These are phyloP conservation scores for Gracilaria domingensis DNA, from an alignment of 23 red algal genomes.

Conservation along the genomic window DNA sequence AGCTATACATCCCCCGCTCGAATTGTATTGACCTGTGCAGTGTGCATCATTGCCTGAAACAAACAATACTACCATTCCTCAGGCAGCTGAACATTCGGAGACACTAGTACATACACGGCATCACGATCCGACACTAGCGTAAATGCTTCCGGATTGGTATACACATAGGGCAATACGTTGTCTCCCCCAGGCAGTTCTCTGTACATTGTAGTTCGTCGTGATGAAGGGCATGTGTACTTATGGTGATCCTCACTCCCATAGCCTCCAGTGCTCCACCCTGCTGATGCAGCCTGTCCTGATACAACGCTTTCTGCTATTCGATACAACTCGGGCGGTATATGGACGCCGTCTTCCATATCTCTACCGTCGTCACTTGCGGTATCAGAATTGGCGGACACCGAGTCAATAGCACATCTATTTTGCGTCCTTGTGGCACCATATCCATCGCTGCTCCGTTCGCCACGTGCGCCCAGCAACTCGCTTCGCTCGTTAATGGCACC, in stretches of 20 bases:
- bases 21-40: not conserved
- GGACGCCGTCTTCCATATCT: not conserved
- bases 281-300: conserved; percentile 14
- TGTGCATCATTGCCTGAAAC: not conserved
- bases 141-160: conserved; percentile 79
- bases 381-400: not conserved
- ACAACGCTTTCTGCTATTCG: conserved; percentile 35
- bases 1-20: not conserved
- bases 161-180: conserved; percentile 85
- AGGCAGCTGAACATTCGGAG: conserved; percentile 59
- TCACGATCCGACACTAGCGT: conserved; percentile 72
- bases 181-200: conserved; percentile 70
- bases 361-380: not conserved
- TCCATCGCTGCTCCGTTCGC: not conserved
- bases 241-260: not conserved
- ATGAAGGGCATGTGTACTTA: conserved; percentile 66
- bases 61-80: conserved; percentile 56
- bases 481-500: not conserved
- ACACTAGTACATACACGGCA: conserved; percentile 75
- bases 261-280: not conserved
- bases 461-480: not conserved
- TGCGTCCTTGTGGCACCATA: conserved; percentile 17
- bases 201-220: conserved; percentile 34
- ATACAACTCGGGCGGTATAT: conserved; percentile 22
- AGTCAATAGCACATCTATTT: not conserved